These are phyloP conservation scores for Pythium phragmitis DNA, from an alignment of 352 stramenopile species.

Conservation along the genomic window DNA sequence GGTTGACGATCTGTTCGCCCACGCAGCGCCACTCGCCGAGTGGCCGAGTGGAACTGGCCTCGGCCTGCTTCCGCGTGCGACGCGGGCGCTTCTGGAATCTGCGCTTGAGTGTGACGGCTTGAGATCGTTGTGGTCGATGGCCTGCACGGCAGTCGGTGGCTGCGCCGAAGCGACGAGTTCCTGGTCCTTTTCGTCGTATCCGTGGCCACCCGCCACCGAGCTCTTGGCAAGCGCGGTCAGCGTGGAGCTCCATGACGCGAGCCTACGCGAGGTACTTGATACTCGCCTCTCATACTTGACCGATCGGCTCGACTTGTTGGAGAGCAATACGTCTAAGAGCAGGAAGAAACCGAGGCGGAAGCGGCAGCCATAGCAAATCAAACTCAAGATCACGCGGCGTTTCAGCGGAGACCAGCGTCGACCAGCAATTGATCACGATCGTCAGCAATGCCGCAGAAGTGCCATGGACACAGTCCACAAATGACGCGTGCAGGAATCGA, in stretches of 20 bases:
- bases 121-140: no score
- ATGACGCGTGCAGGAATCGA: constrained; percentile 73
- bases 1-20: no score
- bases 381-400: constrained; percentile 9
- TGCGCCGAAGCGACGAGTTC: no score
- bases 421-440: constrained; percentile 79
- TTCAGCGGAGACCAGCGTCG: constrained; percentile 47
- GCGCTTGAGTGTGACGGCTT: no score
- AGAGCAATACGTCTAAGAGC: constrained; percentile 34
- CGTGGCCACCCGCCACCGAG: no score
- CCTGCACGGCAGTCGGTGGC: no score
- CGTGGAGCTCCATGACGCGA: constrained; percentile 51
- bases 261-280: constrained; percentile 48
- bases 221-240: no score
- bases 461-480: constrained; percentile 54
- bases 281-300: constrained; percentile 44
- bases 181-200: no score
- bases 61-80: no score
- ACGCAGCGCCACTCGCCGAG: no score
- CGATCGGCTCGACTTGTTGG: constrained; percentile 41
- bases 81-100: no score
- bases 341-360: constrained; percentile 33
- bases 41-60: no score
- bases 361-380: constrained; percentile 25
- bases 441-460: constrained; percentile 49